Evolutionary conservation across 2,329 filamentous ascomycete species (phyloP), one percentile per base, ranked within the genome.

Genomic region (Claviceps quebecensis): DNA sequence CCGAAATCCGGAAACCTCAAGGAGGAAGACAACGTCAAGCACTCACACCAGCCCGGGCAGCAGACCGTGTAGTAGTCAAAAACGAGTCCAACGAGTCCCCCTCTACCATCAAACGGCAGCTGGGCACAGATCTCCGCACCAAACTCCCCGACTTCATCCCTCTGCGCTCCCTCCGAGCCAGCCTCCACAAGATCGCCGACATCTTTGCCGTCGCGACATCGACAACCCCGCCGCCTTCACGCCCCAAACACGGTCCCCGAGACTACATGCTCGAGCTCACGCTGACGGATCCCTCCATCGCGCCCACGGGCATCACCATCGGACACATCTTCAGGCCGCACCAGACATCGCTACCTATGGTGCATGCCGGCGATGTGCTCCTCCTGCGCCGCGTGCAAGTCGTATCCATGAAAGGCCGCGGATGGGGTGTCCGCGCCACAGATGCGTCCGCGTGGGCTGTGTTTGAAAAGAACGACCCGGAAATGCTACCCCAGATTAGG

Each of bases 371-470:
- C 5, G 79, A 84, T 57, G 71, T 77, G 2, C 69, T 83, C 36
- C 67, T 84, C 36, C 70, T 84, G 40, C 72, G 76, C 23, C 69
- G 72, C 47, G 78, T 84, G 56, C 69, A 70, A 29, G 74, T 81
- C 14, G 67, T 73, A 43, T 68, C 77, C 2, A 64, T 81, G 48
- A 73, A 74, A 53, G 69, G 69, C 45, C 74, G 74, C 49, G 78
- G 75, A 1, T 81, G 77, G 55, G 78, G 76, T 0, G 64, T 83
- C 48, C 67, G 72, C 47, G 72, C 71, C n/a, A 71, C 68, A n/a
- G 75, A 76, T 45, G 68, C 66, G 37, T 81, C 77, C 16, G 74
- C 76, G 50, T 84, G 81, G 76, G 80, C 77, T 2, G 77, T 84
- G 3, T 82, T 79, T 55, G 76, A 80, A 56, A 64, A 65, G 40